These are phyloP conservation scores for Stemphylium beticola DNA, from an alignment of 2,329 filamentous ascomycete genomes.

Conservation along the genomic window DNA sequence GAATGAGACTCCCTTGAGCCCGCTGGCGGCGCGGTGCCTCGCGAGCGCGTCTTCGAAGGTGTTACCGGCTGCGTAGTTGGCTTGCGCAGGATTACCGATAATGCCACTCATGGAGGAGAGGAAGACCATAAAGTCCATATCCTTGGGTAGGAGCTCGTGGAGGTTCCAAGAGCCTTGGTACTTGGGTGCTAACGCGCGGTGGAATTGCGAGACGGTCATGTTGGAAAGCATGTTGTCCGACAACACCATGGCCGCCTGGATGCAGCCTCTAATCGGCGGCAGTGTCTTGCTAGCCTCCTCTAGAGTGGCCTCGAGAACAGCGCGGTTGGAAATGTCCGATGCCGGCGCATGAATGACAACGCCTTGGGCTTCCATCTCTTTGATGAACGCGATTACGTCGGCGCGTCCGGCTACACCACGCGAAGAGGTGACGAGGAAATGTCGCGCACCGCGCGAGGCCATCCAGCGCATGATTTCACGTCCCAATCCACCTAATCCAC, in stretches of 20 bases:
- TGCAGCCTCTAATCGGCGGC: constrained; percentile 21
- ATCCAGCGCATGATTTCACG: constrained; percentile 36
- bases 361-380: constrained; percentile 17
- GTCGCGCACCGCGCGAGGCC: constrained; percentile 29
- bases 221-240: constrained; percentile 11
- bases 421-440: constrained; percentile 31
- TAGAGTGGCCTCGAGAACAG: constrained; percentile 16
- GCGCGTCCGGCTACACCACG: constrained; percentile 20
- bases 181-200: constrained; percentile 3
- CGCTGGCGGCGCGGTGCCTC: constrained; percentile 6
- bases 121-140: constrained; percentile 24
- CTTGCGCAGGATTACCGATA: constrained; percentile 20
- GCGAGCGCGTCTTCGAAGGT: constrained; percentile 13
- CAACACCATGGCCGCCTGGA: constrained; percentile 25
- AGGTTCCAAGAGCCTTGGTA: constrained; percentile 31
- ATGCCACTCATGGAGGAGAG: constrained; percentile 28
- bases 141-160: constrained; percentile 13
- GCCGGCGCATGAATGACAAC: constrained; percentile 21
- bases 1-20: constrained; percentile 12
- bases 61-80: constrained; percentile 30
- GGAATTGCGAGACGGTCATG: constrained; percentile 6
- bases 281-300: constrained; percentile 14
- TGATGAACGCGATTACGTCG: constrained; percentile 20
- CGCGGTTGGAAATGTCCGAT: constrained; percentile 25
- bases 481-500: constrained; percentile 38